Evolutionary conservation across 2,329 filamentous ascomycete species (phyloP), one percentile per base, ranked within the genome.

Genomic region (Bisporella sp.): DNA sequence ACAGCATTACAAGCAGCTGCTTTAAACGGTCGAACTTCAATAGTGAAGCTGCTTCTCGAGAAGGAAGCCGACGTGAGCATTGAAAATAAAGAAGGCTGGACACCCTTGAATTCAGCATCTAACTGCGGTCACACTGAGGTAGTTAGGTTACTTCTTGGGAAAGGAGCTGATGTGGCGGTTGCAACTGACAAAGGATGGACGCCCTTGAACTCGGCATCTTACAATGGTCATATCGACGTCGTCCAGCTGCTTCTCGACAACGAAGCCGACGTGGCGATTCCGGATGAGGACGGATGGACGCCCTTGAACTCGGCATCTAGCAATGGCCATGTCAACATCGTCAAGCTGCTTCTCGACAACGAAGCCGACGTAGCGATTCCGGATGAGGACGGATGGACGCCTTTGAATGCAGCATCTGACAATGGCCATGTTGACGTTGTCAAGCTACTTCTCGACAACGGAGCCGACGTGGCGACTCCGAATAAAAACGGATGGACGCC

Each of bases 1-100:
- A 47, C 45, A 40, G 45, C 31, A 5, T 47, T 47, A 40, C 45
- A 47, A 13, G 45, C 45, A 4, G 45, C 45, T 39, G 31, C 31
- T 47, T 13, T 47, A 39, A 45, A 47, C 3, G 45, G 35, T 12
- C 45, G 40, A 37, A 13, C 29, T 39, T 39, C 12, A 11, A 30
- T 40, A 11, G 45, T 47, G 2, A 47, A 47, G 35, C n/a, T 13
- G 29, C 45, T 47, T 2, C 45, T 47, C 28, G 33, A 40, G 29
- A 47, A 40, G 13, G 35, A 33, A 11, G 46, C 46, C 33, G 40
- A 44, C 40, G 31, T 44, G 29, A 43, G 37, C 6, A 45, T 48
- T 31, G 29, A 31, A 21, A 31, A 47, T 40, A 47, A 47, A 8
- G 31, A 47, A 8, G 31, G 33, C 4, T 39, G 45, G 45, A 47